These are phyloP conservation scores for Aotearoamyces nothofagi DNA, from an alignment of 2,329 filamentous ascomycete genomes.

Conservation along the genomic window DNA sequence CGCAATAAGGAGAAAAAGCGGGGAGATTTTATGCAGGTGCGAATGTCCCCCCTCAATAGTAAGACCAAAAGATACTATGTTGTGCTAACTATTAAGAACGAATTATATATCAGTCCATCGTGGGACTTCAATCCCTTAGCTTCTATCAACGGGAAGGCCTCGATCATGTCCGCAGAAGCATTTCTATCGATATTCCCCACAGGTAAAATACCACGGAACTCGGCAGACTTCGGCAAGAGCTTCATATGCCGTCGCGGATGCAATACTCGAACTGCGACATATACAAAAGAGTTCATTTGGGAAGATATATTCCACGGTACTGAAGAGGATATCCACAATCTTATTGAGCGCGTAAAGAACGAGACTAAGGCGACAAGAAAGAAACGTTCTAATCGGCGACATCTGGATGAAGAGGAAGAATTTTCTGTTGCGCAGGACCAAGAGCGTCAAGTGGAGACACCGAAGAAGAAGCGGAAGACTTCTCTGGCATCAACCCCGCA, in stretches of 20 bases:
- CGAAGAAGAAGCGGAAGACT: constrained; percentile 39
- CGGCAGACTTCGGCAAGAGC: constrained; percentile 65
- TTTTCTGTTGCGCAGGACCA: constrained; percentile 20
- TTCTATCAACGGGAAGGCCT: constrained; percentile 83
- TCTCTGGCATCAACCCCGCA: constrained; percentile 20
- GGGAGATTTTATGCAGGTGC: constrained; percentile 57
- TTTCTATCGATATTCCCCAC: constrained; percentile 59
- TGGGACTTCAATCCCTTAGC: constrained; percentile 77
- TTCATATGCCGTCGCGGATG: constrained; percentile 85
- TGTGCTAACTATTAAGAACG: constrained; percentile 35
- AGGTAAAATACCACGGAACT: constrained; percentile 57
- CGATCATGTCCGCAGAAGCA: constrained; percentile 54
- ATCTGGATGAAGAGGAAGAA: constrained; percentile 20
- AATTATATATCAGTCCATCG: constrained; percentile 79
- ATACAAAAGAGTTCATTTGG: constrained; percentile 88
- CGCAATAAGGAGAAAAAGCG: constrained; percentile 71
- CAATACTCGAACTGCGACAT: constrained; percentile 75
- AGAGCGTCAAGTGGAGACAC: constrained; percentile 28
- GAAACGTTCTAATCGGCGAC: constrained; percentile 11
- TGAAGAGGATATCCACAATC: constrained; percentile 11
- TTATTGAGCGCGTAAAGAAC: constrained; percentile 34
- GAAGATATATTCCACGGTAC: constrained; percentile 55
- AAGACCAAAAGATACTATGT: not conserved
- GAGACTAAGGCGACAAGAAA: constrained; percentile 56
- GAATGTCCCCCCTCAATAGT: no score